Evolutionary conservation across 2,329 filamentous ascomycete species (phyloP).

Genomic region (Shiraia sp.): DNA sequence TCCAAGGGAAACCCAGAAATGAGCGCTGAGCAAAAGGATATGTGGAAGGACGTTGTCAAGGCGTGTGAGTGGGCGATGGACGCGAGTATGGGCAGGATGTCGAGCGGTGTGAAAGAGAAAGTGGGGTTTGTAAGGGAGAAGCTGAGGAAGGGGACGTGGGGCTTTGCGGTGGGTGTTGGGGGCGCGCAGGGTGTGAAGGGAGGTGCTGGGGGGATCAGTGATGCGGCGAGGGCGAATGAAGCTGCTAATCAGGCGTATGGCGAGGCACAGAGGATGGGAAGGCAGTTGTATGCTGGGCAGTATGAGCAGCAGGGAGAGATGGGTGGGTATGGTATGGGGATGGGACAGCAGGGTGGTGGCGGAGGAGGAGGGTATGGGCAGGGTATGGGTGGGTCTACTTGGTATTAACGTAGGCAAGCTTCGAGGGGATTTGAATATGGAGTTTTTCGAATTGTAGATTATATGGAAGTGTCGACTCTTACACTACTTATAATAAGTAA

Average conservation of each 20-base stretch:
- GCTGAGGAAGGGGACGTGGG: constrained; percentile 29
- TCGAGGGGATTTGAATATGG: too few species aligned
- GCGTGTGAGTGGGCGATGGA: constrained; percentile 32
- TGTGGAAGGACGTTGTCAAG: constrained; percentile 30
- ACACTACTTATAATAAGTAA: too few species aligned
- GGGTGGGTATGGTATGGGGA: background rate
- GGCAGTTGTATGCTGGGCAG: constrained; percentile 3
- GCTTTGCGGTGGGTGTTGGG: constrained; percentile 13
- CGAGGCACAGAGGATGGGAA: background rate
- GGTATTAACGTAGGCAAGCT: constrained; percentile 1
- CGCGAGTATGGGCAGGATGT: constrained; percentile 29
- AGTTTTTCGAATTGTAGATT: too few species aligned
- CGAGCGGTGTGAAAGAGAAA: constrained; percentile 27
- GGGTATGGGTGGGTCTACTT: constrained; percentile 12
- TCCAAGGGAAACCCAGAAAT: constrained; percentile 26
- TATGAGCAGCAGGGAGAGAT: too few species aligned
- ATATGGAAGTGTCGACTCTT: too few species aligned
- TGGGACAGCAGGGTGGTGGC: background rate
- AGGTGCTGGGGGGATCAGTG: background rate
- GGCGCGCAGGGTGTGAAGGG: constrained; percentile 1
- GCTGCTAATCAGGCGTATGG: constrained; percentile 5
- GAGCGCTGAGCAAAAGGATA: constrained; percentile 14
- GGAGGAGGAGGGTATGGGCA: constrained; percentile 7
- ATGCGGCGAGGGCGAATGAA: constrained; percentile 1
- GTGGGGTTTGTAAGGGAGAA: constrained; percentile 32